Evolutionary conservation across 1,284 basidiomycete species (phyloP).

Genomic region (Ustilago esculenta): DNA sequence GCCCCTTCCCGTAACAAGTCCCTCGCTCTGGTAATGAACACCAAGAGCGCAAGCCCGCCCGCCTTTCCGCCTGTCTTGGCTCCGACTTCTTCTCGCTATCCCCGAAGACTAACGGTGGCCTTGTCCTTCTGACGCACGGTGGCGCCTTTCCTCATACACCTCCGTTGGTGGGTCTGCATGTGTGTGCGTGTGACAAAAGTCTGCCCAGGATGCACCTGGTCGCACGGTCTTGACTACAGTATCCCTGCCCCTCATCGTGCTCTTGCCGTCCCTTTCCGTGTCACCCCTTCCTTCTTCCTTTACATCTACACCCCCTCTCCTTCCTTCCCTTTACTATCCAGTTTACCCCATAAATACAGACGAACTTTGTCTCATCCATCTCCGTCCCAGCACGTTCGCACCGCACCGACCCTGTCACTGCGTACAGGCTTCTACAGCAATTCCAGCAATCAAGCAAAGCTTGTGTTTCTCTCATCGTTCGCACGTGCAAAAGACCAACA

Average conservation of each 20-base stretch:
- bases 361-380: not conserved
- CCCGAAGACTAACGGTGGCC: no score
- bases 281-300: not conserved
- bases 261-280: not conserved
- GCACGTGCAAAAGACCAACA: not conserved
- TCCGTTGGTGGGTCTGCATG: slow-evolving; percentile 3
- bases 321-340: not conserved
- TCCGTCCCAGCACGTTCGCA: no score
- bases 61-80: not conserved
- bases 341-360: not conserved
- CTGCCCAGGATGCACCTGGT: not conserved
- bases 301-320: slow-evolving; percentile 2
- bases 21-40: no score
- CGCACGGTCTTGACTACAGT: not conserved
- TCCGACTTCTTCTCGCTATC: no score
- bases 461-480: no score
- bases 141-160: no score
- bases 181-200: slow-evolving; percentile 3
- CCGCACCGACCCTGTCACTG: no score
- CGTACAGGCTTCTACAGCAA: no score
- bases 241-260: not conserved
- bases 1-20: no score
- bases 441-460: no score
- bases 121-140: no score
- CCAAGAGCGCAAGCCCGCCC: not conserved